These are phyloP conservation scores for Acacia pycnantha DNA, from an alignment of 331 rosid genomes.

Conservation along the genomic window DNA sequence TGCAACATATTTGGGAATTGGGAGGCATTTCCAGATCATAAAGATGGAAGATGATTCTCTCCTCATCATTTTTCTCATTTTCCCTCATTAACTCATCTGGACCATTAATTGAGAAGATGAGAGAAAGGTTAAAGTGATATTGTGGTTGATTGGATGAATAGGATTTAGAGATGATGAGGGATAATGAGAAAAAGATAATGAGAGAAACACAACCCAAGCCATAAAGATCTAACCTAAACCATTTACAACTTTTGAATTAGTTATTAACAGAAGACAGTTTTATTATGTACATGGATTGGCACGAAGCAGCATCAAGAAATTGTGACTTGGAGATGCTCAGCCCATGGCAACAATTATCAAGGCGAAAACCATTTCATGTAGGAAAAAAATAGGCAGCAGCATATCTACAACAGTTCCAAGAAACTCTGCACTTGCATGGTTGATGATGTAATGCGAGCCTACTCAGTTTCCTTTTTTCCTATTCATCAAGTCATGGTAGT, in stretches of 20 bases:
- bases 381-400: conserved; percentile 21
- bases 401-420: conserved; percentile 18
- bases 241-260: conserved; percentile 30
- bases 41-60: no score
- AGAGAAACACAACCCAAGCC: no score
- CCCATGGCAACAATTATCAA: conserved; percentile 16
- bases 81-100: no score
- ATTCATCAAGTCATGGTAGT: conserved; percentile 96
- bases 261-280: conserved; percentile 11
- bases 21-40: background rate
- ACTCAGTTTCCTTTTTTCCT: conserved; percentile 47
- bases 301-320: conserved; percentile 10
- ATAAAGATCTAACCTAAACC: conserved; percentile 24
- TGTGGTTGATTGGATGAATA: no score
- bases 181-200: no score
- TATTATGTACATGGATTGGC: conserved; percentile 20
- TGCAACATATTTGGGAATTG: background rate
- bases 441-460: conserved; percentile 9
- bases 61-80: no score
- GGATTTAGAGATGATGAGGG: no score
- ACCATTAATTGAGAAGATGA: no score
- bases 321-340: conserved; percentile 11
- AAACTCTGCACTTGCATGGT: background rate
- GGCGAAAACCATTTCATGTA: background rate
- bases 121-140: no score